phyloP scores from a whole-genome alignment of 331 rosid species.

The Quercus lobata region DNA sequence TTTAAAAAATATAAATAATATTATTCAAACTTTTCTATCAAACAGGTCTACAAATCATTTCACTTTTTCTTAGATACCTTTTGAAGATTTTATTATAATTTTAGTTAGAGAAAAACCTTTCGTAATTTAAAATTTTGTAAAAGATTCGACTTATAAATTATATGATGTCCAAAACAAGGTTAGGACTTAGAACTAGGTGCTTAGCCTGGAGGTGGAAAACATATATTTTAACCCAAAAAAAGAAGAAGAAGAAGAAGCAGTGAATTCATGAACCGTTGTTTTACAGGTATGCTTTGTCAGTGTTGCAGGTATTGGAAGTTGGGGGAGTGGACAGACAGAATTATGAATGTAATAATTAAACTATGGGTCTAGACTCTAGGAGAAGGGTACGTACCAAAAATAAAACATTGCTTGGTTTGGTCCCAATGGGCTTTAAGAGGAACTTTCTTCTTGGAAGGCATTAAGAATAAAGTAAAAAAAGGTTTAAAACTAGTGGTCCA shows the following conservation, averaged over 20 bases:
- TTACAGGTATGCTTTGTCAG: neutral
- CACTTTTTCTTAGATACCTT: no score
- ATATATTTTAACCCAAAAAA: neutral
- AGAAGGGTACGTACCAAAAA: neutral
- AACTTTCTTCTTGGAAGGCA: slow-evolving; percentile 9
- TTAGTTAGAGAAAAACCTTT: no score
- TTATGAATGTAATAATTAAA: neutral
- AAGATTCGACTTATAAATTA: no score
- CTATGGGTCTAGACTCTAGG: neutral
- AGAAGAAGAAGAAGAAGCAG: no score
- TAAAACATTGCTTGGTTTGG: slow-evolving; percentile 2
- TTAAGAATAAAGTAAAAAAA: slow-evolving; percentile 6
- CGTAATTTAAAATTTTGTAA: no score
- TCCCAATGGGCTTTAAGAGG: neutral
- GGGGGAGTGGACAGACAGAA: neutral
- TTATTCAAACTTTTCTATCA: rapidly evolving
- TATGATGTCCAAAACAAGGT: no score
- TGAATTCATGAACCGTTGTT: neutral
- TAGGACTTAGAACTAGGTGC: neutral
- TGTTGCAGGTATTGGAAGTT: neutral
- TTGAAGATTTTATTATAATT: no score
- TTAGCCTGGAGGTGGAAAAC: neutral
- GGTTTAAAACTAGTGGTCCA: slow-evolving; percentile 3
- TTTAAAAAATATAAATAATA: no score
- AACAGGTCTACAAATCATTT: rapidly evolving